Conservation (phyloP, 257 asterid species). For the Nicotiana knightiana region DNA sequence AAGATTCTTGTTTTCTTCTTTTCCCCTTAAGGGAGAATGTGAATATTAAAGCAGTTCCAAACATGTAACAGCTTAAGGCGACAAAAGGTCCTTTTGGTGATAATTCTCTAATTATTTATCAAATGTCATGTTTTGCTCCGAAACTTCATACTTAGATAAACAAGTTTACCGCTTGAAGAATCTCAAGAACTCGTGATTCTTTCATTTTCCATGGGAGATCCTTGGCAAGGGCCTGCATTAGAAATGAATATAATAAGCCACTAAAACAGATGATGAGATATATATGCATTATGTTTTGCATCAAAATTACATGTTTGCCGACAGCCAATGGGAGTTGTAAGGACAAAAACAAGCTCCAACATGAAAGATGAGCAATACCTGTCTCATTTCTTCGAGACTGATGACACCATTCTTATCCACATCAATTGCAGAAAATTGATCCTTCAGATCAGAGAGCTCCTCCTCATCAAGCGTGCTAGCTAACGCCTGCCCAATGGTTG, state of each 20-base stretch:
- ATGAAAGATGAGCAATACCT: conserved; percentile 33
- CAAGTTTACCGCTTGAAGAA: conserved; percentile 71
- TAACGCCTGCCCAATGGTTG: conserved; percentile 46
- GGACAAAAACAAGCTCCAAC: background rate
- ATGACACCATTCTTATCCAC: conserved; percentile 79
- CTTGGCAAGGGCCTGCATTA: conserved; percentile 68
- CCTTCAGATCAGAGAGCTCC: conserved; percentile 70
- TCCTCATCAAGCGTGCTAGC: conserved; percentile 78
- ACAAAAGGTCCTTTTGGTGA: background rate
- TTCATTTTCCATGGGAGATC: conserved; percentile 90
- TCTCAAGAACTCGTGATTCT: conserved; percentile 73
- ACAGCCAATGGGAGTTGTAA: background rate
- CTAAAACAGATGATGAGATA: background rate
- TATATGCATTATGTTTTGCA: background rate
- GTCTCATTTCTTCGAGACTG: conserved; percentile 91
- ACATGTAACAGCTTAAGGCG: background rate
- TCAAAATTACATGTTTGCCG: background rate
- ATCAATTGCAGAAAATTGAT: conserved; percentile 84
- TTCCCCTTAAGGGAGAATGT: background rate
- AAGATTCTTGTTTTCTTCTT: background rate
- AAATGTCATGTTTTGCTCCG: background rate
- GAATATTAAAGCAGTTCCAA: background rate
- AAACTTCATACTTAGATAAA: background rate
- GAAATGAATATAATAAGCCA: background rate
- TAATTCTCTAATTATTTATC: background rate